A percentile compares a stretch with the other conserved stretches of the same genome.
These are phyloP conservation scores for Hypholoma sublateritium DNA, from an alignment of 768 basidiomycete genomes.

Conservation along the genomic window DNA sequence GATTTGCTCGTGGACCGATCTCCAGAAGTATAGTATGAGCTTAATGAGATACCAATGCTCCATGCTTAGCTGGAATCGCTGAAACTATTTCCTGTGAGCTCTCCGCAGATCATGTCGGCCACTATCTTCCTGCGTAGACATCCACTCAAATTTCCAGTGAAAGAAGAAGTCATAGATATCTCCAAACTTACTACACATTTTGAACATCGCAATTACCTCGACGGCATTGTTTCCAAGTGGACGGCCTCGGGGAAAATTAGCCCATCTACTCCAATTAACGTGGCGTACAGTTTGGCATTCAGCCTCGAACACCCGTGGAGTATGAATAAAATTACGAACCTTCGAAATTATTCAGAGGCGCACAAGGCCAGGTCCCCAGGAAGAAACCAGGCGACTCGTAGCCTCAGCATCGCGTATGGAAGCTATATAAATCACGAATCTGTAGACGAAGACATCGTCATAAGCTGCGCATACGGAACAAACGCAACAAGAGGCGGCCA, in stretches of 20 bases:
- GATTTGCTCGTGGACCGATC: too few relatives aligned
- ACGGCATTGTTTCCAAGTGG: background rate
- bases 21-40: too few relatives aligned
- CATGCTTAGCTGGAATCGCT: too few relatives aligned
- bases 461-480: background rate
- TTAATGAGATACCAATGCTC: too few relatives aligned
- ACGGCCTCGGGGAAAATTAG: background rate
- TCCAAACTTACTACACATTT: background rate
- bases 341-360: background rate
- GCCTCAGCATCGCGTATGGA: background rate
- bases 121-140: too few relatives aligned
- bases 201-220: background rate
- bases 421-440: background rate
- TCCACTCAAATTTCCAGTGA: too few relatives aligned
- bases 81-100: too few relatives aligned
- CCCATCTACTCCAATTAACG: background rate
- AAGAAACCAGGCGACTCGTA: background rate
- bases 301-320: background rate
- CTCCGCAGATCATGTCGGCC: too few relatives aligned
- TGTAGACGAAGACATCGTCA: background rate
- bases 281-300: background rate
- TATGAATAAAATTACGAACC: background rate
- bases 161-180: too few relatives aligned
- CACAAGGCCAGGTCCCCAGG: background rate
- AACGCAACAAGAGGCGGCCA: background rate